These are phyloP conservation scores for Apostasia shenzhenica DNA, from an alignment of 106 monocot species.

Conservation along the genomic window DNA sequence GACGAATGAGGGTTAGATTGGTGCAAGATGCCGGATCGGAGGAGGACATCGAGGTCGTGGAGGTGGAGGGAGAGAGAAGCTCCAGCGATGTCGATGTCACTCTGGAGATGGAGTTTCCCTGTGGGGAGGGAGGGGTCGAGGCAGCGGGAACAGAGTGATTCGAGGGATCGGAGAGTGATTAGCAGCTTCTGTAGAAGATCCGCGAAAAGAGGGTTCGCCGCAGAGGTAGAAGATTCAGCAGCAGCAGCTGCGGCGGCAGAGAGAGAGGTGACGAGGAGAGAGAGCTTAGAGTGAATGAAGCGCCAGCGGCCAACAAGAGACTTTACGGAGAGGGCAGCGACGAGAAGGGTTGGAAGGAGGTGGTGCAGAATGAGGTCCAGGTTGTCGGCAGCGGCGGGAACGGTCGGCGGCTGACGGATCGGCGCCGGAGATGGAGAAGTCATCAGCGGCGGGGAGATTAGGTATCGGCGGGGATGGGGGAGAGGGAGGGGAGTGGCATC, in stretches of 20 bases:
- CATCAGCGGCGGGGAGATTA: constrained; percentile 4
- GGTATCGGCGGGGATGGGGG: neutral
- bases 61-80: constrained; percentile 34
- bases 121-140: constrained; percentile 24
- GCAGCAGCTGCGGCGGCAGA: neutral
- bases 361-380: constrained; percentile 25
- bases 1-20: constrained; percentile 4
- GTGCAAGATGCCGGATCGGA: constrained; percentile 32
- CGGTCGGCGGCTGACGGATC: neutral
- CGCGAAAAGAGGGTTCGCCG: constrained; percentile 21
- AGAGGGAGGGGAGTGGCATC: neutral
- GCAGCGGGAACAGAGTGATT: constrained; percentile 43
- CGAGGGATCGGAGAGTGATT: constrained; percentile 31
- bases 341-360: constrained; percentile 54
- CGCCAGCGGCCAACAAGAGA: constrained; percentile 56
- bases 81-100: constrained; percentile 29
- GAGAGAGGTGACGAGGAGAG: constrained; percentile 31
- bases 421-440: neutral
- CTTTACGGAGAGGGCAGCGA: constrained; percentile 37
- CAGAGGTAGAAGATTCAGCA: constrained; percentile 3
- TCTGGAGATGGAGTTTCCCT: constrained; percentile 33
- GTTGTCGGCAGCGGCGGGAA: neutral
- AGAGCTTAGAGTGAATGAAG: constrained; percentile 44
- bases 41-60: constrained; percentile 51
- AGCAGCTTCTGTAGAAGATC: constrained; percentile 51